Conservation (phyloP, 768 basidiomycete species). For the Psilocybe azurescens region DNA sequence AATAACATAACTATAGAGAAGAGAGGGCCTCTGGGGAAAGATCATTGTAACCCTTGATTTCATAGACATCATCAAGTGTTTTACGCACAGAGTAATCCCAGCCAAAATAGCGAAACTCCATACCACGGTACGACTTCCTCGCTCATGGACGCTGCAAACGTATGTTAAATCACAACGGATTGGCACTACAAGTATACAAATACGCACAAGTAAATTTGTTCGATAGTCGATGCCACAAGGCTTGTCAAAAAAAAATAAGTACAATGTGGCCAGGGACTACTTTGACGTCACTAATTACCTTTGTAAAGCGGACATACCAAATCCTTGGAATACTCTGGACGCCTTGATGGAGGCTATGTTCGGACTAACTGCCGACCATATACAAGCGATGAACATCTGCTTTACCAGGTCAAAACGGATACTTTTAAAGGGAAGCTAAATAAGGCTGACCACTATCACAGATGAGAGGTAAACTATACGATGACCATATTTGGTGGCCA, state of each 20-base stretch:
- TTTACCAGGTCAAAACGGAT: background rate
- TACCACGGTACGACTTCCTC: slow-evolving; percentile 46
- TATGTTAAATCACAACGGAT: background rate
- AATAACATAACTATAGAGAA: slow-evolving; percentile 53
- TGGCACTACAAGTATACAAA: slow-evolving; percentile 1
- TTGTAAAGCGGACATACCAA: slow-evolving; percentile 49
- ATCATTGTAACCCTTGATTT: background rate
- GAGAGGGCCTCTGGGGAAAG: slow-evolving; percentile 37
- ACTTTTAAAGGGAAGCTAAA: background rate
- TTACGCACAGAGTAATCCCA: slow-evolving; percentile 43
- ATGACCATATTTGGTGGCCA: slow-evolving; percentile 50
- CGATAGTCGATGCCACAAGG: slow-evolving; percentile 46
- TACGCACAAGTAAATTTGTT: slow-evolving; percentile 44
- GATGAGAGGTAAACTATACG: slow-evolving; percentile 49
- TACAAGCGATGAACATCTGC: slow-evolving; percentile 50
- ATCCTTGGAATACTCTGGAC: slow-evolving; percentile 50
- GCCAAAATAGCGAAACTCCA: slow-evolving; percentile 52
- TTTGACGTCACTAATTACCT: slow-evolving; percentile 29
- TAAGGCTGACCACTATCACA: slow-evolving; percentile 38
- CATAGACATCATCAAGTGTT: background rate
- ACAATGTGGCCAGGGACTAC: background rate
- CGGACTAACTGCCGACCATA: slow-evolving; percentile 50
- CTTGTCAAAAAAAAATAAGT: slow-evolving; percentile 22
- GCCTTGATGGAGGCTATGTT: slow-evolving; percentile 45
- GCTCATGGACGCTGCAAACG: slow-evolving; percentile 41